These are phyloP conservation scores for Rhododendron griersonianum DNA, from an alignment of 148 eudicot species.

Conservation along the genomic window DNA sequence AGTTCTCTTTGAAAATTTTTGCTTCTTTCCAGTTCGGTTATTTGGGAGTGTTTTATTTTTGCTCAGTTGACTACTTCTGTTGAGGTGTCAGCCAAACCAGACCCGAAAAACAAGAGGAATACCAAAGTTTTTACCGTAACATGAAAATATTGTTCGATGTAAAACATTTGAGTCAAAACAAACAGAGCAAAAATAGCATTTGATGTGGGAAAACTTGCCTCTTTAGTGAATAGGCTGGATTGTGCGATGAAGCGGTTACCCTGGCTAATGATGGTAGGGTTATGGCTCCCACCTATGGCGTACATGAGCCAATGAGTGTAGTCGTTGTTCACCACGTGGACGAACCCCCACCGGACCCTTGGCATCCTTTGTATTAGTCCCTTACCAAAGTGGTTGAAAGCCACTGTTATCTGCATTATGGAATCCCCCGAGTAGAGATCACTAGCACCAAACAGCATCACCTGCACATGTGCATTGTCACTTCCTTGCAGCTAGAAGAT, in stretches of 20 bases:
- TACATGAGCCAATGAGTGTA: conserved; percentile 78
- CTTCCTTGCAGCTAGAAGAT: not conserved
- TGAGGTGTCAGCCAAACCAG: not conserved
- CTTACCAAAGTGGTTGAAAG: conserved; percentile 66
- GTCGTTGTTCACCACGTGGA: conserved; percentile 75
- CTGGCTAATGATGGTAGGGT: conserved; percentile 10
- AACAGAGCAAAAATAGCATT: not conserved
- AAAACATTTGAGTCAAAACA: not conserved
- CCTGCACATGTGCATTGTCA: conserved; percentile 26
- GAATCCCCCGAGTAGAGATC: conserved; percentile 33
- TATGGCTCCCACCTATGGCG: conserved; percentile 27
- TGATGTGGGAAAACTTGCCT: not conserved
- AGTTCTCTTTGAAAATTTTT: not conserved
- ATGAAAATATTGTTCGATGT: no score
- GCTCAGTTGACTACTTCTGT: not conserved
- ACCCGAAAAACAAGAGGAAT: not conserved
- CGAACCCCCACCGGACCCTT: conserved; percentile 61
- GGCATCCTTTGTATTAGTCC: conserved; percentile 79
- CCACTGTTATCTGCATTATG: conserved; percentile 69
- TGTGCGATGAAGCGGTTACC: conserved; percentile 20
- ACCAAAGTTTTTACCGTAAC: not conserved
- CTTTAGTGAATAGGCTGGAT: conserved; percentile 7
- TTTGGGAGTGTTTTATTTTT: not conserved
- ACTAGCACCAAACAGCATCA: conserved; percentile 59
- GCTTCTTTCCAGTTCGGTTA: not conserved